Conservation (phyloP, 768 basidiomycete species). For the Harrya chromipes region DNA sequence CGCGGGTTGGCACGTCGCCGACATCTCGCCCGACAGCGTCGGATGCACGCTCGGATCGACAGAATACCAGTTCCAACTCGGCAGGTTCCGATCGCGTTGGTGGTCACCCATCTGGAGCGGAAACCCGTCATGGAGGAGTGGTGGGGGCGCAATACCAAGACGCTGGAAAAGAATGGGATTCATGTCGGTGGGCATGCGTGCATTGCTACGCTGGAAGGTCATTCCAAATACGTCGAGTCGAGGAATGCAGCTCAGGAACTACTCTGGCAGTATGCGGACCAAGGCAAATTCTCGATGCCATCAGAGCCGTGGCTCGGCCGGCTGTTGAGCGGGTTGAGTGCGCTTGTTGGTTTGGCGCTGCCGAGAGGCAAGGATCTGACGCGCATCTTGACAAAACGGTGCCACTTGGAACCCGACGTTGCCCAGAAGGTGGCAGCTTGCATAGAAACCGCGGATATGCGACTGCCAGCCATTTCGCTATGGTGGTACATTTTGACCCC, state of each 20-base stretch:
- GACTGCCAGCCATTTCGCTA: background rate
- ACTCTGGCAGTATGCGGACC: conserved; percentile 21
- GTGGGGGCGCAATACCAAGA: conserved; percentile 28
- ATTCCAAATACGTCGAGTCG: conserved; percentile 20
- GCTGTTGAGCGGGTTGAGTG: conserved; percentile 18
- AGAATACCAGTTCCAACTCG: conserved; percentile 27
- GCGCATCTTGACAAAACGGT: conserved; percentile 24
- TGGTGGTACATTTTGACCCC: conserved; percentile 1
- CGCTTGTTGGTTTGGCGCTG: conserved; percentile 13
- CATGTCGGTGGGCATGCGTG: conserved; percentile 26
- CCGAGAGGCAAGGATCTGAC: conserved; percentile 20
- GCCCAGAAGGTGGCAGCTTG: conserved; percentile 23
- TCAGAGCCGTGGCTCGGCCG: conserved; percentile 21
- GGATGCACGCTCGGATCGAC: conserved; percentile 32
- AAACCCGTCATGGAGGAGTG: conserved; percentile 30
- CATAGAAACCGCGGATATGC: conserved; percentile 16
- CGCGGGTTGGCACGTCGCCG: conserved; percentile 27
- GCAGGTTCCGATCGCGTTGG: conserved; percentile 39
- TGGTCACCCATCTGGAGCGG: conserved; percentile 38
- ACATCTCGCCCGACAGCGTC: conserved; percentile 22
- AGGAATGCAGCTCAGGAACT: conserved; percentile 18
- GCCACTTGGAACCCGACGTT: conserved; percentile 21
- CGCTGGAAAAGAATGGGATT: conserved; percentile 20
- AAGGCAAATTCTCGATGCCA: conserved; percentile 24
- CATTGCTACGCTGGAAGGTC: conserved; percentile 24